phyloP scores from a whole-genome alignment of 2,329 filamentous ascomycete species.

The Didymella pinodella region DNA sequence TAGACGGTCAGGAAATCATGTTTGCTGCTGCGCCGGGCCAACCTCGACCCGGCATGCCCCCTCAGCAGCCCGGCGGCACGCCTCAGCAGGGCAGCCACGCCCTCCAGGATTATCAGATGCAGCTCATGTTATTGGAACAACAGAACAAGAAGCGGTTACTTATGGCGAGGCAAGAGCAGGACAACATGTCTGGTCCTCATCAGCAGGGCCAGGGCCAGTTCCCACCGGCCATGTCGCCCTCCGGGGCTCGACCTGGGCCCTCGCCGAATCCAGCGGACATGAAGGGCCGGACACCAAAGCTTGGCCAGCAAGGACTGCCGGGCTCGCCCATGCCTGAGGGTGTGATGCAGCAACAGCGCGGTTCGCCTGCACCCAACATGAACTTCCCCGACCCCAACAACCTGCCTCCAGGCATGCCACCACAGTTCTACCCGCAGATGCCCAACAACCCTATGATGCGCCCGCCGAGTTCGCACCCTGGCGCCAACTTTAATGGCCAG shows the following conservation, averaged over 20 bases:
- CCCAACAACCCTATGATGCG: conserved; percentile 62
- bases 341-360: conserved; percentile 67
- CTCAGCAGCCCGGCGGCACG: conserved; percentile 61
- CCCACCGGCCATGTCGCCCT: conserved; percentile 72
- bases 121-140: conserved; percentile 84
- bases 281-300: conserved; percentile 78
- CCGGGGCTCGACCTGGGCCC: conserved; percentile 71
- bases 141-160: conserved; percentile 87
- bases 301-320: conserved; percentile 72
- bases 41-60: conserved; percentile 61
- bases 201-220: conserved; percentile 62
- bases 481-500: conserved; percentile 66
- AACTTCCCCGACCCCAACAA: conserved; percentile 55
- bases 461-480: conserved; percentile 56
- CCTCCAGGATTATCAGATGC: conserved; percentile 88
- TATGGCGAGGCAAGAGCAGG: conserved; percentile 83
- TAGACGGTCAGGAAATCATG: conserved; percentile 46
- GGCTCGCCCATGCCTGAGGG: conserved; percentile 74
- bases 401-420: conserved; percentile 52
- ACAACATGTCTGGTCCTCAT: conserved; percentile 65
- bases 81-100: conserved; percentile 74
- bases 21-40: conserved; percentile 46
- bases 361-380: conserved; percentile 66
- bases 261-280: conserved; percentile 82
- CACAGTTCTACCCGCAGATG: conserved; percentile 50